Evolutionary conservation across 2,329 filamentous ascomycete species (phyloP).

Genomic region (Claviceps paspali): DNA sequence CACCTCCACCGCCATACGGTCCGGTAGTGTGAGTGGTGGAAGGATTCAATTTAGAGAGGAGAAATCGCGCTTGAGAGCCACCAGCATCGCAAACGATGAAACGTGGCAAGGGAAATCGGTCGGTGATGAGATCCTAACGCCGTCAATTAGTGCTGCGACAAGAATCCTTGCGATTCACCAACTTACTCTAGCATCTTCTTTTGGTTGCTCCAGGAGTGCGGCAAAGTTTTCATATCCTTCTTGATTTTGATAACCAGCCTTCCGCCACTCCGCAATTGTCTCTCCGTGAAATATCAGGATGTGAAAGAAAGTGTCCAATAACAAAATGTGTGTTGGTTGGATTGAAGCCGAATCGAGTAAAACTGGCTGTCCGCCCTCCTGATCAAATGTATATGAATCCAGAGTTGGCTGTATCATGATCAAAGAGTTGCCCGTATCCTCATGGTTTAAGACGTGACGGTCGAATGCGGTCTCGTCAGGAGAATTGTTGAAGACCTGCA

Average conservation of each 20-base stretch:
- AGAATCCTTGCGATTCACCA: too few relatives aligned
- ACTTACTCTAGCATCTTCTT: constrained; percentile 85
- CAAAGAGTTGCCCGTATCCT: constrained; percentile 90
- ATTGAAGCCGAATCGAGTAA: constrained; percentile 92
- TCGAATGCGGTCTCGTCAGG: constrained; percentile 99
- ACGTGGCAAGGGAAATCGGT: constrained; percentile 92
- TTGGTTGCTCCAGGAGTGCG: constrained; percentile 73
- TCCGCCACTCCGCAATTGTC: constrained; percentile 94
- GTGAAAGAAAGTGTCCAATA: constrained; percentile 98
- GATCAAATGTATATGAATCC: constrained; percentile 93
- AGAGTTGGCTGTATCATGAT: constrained; percentile 98
- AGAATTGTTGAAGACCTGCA: constrained; percentile 99
- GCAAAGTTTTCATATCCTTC: constrained; percentile 97
- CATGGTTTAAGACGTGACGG: constrained; percentile 88
- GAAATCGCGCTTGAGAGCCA: constrained; percentile 91
- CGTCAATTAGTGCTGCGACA: constrained; percentile 9
- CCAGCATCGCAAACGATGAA: constrained; percentile 99
- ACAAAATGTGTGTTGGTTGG: constrained; percentile 79
- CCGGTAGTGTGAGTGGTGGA: constrained; percentile 92
- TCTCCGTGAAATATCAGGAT: constrained; percentile 98
- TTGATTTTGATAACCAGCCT: constrained; percentile 94
- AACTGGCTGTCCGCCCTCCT: constrained; percentile 86
- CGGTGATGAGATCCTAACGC: constrained; percentile 76
- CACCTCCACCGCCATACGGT: constrained; percentile 74
- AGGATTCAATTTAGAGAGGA: constrained; percentile 92